Base-by-base conservation (phyloP, 768 basidiomycete species). In the Leccinellum luteum region DNA sequence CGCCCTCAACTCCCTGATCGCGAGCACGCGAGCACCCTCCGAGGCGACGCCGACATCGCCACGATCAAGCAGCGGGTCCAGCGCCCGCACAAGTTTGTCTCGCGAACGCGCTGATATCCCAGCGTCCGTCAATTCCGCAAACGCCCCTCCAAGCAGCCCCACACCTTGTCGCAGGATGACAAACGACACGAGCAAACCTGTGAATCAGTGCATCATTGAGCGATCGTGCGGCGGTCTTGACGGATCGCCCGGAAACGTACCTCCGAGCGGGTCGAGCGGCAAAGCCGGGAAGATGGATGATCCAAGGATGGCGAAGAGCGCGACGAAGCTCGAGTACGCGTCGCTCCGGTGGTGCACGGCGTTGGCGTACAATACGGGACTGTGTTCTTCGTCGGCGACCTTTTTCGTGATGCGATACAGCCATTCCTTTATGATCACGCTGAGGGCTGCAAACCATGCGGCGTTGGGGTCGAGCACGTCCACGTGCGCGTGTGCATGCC, bases 261-360 rank as follows among this genome's bases (percentile, higher is more conserved):
- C 96, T 61, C 97, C 97, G 34, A 99, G 80, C 9, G 97, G 95
- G 70, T 99, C 97, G 35, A 98, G 77, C 56, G 97, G 90, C 54
- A 92, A 68, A n/a, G 83, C 78, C 15, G 94, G 94, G 71, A 90
- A 90, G 62, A 85, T 78, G 78, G 91, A 91, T 10, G 88, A 92
- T 13, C 95, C 94, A 8, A 98, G 74, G 67, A 99, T 99, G 15
- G 96, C 95, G 48, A 89, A 81, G 55, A 98, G 83, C 12, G 95
- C 94, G 54, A 99, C 93, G 50, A 89, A 64, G 64, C 94, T 95
- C 3, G 94, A 94, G 67, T 94, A 93, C 6, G 93, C 94, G 71
- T 99, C 97, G 61, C 92, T 94, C n/a, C 97, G 84, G 74, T 99
- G 97, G 71, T 98, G 96, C 55, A 94, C 81, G 6, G 96, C 97